Base-by-base conservation (phyloP, 2,329 filamentous ascomycete genomes). In the Epichloe sp. region DNA sequence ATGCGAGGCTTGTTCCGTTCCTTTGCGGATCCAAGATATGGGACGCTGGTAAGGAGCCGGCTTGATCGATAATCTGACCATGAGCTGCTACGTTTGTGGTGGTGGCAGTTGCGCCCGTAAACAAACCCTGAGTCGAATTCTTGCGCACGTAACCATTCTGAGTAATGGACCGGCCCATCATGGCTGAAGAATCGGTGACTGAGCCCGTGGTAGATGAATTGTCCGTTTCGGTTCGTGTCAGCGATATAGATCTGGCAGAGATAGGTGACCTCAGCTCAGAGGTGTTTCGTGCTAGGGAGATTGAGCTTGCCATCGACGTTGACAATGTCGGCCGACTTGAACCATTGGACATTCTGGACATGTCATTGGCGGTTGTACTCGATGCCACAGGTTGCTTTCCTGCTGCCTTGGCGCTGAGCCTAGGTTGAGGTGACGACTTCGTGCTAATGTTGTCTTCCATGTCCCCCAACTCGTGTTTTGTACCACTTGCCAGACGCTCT, bases 331-430 rank as follows among this genome's bases (percentile, higher is more conserved):
- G 43, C 12, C 47, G 47, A 48, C 23, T 31, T n/a, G 35, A n/a
- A 2, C 5, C 49, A 26, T 53, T 54, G 6, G 40, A 41, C 8
- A 48, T 26, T 42, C 51, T 54, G 17, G 58, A 56, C 41, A 44
- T 55, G 26, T 59, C 52, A 8, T 55, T 51, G n/a, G 50, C 52
- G 4, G 52, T 41, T 38, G 52, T 59, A 47, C 52, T 48, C 7
- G 56, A 52, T 11, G 56, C 56, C 5, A 57, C 66, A 10, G 73
- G 72, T 46, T 68, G 71, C 54, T 79, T 79, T 3, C 74, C 76
- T 11, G 69, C 66, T 21, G 72, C 70, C 57, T 76, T 78, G 15
- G 68, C 64, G 55, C 71, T 75, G 50, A 66, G 57, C 41, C 26
- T 17, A 3, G 50, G 11, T 15, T 44, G 40, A 41, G 17, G 8